Evolutionary conservation across 176 grass and related monocot genomes (phyloP), one percentile per base, ranked within the genome.

Genomic region (Lolium rigidum): DNA sequence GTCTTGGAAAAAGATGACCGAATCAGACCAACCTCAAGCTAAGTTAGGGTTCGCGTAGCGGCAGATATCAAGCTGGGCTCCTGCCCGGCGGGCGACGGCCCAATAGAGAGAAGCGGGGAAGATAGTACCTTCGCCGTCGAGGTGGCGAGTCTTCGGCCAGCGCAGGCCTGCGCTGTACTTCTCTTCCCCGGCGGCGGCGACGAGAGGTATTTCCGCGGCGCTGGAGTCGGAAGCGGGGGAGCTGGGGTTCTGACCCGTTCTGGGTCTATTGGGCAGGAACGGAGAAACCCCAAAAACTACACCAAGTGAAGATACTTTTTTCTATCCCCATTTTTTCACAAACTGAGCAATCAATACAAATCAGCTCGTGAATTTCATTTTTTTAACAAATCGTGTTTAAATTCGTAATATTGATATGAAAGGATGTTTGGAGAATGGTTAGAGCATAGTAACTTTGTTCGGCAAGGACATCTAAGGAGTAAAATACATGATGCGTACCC

Each of bases 1-100:
- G 11, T 56, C 54, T 7, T 43, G 67, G 20, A 57, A 78, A 22
- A 21, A 20, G 20, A 78, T n/a, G 54, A n/a, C 54, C 6, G 54
- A 78, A 58, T 78, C 50, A 56, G 71, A 77, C 8, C 64, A 50
- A 37, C 18, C 63, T 51, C 73, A 70, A 61, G 51, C 39, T 78
- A 88, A 31, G 54, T 41, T 78, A 59, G 86, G 86, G 86, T 51
- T 58, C 82, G 18, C 71, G 74, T 82, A 58, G 38, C 50, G 9
- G 1, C 3, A 60, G 18, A 59, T 17, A 24, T 47, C 80, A 44
- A 24, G 17, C 48, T 38, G 37, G 49, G 28, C 31, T 57, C 70
- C 58, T 39, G 51, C 75, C 49, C 8, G 9, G 50, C 38, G 24
- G 54, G 54, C 16, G 54, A 58, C 11, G 20, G 46, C 46, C 6